phyloP scores from a whole-genome alignment of 805 yeast species.

The Sugiyamaella marilandica region DNA sequence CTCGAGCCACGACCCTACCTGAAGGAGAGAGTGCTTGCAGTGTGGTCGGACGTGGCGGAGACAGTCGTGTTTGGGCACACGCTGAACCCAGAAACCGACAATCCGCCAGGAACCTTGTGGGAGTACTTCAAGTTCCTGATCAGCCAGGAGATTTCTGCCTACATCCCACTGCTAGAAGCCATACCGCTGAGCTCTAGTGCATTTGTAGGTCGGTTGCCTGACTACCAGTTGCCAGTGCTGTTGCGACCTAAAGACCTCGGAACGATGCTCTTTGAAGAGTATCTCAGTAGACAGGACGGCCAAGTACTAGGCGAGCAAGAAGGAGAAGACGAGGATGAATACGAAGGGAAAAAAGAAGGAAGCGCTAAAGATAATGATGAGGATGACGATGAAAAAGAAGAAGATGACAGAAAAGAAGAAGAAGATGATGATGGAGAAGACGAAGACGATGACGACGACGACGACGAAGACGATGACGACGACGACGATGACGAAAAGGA shows the following conservation, averaged over 20 bases:
- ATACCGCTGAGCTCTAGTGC: not conserved
- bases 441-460: not conserved
- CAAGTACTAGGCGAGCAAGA: not conserved
- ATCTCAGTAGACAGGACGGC: not conserved
- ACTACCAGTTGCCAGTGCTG: not conserved
- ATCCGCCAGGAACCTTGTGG: slow-evolving; percentile 16
- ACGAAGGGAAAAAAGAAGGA: slow-evolving; percentile 6
- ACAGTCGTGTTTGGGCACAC: slow-evolving; percentile 21
- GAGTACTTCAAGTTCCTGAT: slow-evolving; percentile 15
- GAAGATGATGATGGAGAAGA: not conserved
- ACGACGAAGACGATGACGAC: not conserved
- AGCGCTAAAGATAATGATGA: not conserved
- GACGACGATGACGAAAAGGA: not conserved
- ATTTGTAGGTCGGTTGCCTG: slow-evolving; percentile 3
- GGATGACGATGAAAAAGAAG: not conserved
- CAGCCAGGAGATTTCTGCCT: slow-evolving; percentile 13
- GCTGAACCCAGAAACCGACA: not conserved
- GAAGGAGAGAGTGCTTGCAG: slow-evolving; percentile 16
- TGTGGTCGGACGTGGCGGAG: slow-evolving; percentile 18
- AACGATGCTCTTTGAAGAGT: not conserved
- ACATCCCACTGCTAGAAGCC: slow-evolving; percentile 7
- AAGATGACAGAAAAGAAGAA: not conserved
- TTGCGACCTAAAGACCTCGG: not conserved
- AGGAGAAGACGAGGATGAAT: slow-evolving; percentile 10
- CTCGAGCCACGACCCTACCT: slow-evolving; percentile 14